Base-by-base conservation (phyloP, 2,329 filamentous ascomycete species). In the Stachybotrys chartarum region DNA sequence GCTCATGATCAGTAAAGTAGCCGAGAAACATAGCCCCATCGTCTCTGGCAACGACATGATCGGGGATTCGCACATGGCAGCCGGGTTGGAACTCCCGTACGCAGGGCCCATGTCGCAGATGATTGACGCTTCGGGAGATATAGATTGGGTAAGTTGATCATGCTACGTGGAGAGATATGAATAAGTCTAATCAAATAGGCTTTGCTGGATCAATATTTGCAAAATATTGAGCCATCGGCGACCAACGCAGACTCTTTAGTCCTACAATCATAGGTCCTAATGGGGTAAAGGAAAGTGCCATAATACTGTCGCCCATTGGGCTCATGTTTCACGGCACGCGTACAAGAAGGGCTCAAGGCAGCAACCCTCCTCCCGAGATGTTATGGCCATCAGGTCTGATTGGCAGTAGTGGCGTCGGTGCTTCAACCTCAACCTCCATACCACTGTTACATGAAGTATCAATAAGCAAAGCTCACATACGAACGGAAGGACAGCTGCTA, bases 131-230 rank as follows among this genome's bases (percentile, higher is more conserved):
- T 55, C 57, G 0, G 63, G 62, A 1, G 44, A 3, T 7, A 56
- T 65, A 24, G 60, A 65, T 14, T 65, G 63, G 63, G 63, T 65
- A 60, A 51, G 58, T 44, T 35, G 14, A 1, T 31, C 5, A n/a
- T 50, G 12, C 16, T 24, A 11, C 8, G 12, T 16, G n/a, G n/a
- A 30, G 8, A 11, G 11, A 50, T 18, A 32, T 18, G 18, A 16
- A 12, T 17, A 18, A 16, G 10, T 5, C 51, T 17, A 50, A 18
- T 14, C 16, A 24, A 24, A 1, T 11, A 58, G 56, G 50, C 24
- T 16, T 45, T 58, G 10, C 46, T 58, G 42, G 56, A 58, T 50
- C 56, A 58, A 50, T 58, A 58, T 44, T 51, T 58, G 16, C 55
- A 55, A 35, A 51, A 51, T 14, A 51, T 51, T 14, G 30, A 51